Conservation (phyloP, 2,329 filamentous ascomycete species). For the Colletotrichum falcatum region DNA sequence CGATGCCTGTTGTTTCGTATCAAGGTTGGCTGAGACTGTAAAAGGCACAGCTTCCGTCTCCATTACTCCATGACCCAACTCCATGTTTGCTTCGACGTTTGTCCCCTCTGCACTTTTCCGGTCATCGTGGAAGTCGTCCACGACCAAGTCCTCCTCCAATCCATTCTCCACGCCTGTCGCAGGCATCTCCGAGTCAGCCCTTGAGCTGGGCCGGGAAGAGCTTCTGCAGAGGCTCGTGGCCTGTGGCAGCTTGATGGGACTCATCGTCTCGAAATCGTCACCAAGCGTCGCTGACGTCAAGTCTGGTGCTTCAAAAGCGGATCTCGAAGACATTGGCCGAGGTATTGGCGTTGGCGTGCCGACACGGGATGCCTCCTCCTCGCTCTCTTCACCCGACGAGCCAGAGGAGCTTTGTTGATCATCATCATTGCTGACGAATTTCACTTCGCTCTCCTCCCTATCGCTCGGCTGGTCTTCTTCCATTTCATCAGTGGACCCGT, state of each 20-base stretch:
- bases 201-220: constrained; percentile 15
- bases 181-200: constrained; percentile 21
- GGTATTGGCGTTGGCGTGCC: constrained; percentile 31
- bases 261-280: constrained; percentile 38
- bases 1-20: background rate
- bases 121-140: background rate
- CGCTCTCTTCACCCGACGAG: constrained; percentile 7
- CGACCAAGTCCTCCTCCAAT: constrained; percentile 27
- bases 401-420: background rate
- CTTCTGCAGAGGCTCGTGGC: background rate
- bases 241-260: constrained; percentile 32
- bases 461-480: constrained; percentile 21
- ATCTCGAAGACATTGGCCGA: background rate
- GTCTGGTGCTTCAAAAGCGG: background rate
- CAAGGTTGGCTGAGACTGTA: background rate
- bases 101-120: background rate
- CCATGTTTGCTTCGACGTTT: background rate
- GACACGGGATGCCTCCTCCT: constrained; percentile 21
- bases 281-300: constrained; percentile 18
- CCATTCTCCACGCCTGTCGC: constrained; percentile 32
- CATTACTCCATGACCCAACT: background rate
- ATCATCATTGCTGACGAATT: background rate
- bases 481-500: constrained; percentile 33
- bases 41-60: background rate
- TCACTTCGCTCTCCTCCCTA: constrained; percentile 25